Base-by-base conservation (phyloP, 441 rosid genomes). In the Manihot esculenta region DNA sequence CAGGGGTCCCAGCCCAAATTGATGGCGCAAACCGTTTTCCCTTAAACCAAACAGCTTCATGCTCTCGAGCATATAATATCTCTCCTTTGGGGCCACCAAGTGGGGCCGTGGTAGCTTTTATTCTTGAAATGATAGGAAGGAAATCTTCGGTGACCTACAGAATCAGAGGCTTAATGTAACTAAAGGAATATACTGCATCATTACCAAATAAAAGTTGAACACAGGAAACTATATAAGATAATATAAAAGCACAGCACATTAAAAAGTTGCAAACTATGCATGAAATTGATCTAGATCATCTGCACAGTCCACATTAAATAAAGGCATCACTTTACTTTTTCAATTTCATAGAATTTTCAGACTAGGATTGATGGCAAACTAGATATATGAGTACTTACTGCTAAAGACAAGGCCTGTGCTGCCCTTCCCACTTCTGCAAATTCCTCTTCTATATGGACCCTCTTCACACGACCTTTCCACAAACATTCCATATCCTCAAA, bases 21-120 rank as follows among this genome's bases (percentile, higher is more conserved):
- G 89, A 65, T 61, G 98, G 98, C 17, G 80, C 62, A 79, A 93
- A 93, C 72, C 92, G 85, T 79, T 79, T 95, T 73, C 99, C 99
- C 77, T 95, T 93, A 72, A 95, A 95, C 99, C 95, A 95, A 70
- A 95, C 93, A 74, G 98, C 85, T 81, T 87, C 97, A 72, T 95
- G 93, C 68, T 95, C 99, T 70, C 97, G 88, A 60, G 98, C 88
- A 82, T 95, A 95, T 38, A 76, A 79, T 74, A 95, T 83, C 75
- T 93, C 99, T 14, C 98, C 99, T 82, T 85, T 93, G 15, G 97
- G 89, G 4, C 93, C 96, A 69, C 90, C 95, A 73, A 93, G 83
- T 53, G 97, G 87, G 42, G 94, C 83, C 27, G 90, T 82, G 53
- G 85, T 86, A 69, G 95, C 93, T 80, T 78, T 93, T 79, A 95